Base-by-base conservation (phyloP, 225 moss, liverwort and hornwort species). In the Sphagnum contortum region DNA sequence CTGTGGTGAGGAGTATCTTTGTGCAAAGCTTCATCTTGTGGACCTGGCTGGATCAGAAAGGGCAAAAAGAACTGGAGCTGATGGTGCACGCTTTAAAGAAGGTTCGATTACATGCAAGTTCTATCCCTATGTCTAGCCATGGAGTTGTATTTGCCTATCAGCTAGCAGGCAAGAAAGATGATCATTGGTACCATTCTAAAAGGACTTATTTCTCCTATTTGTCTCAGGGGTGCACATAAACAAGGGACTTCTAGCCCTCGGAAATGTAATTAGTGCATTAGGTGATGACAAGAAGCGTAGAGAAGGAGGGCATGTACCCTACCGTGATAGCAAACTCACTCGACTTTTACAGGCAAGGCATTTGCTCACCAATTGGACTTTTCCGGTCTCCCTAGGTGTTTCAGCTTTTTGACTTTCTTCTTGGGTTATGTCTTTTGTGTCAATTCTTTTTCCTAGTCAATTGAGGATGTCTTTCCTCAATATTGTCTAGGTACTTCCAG, bases 281-380 rank as follows among this genome's bases (percentile, higher is more conserved):
- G 95, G 95, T 58, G 95, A 95, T 57, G 95, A 95, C 9, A 95
- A 82, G 60, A 95, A 91, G 76, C 87, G 94, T 49, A 86, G 76
- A 77, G 92, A 95, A 70, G 95, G 95, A 70, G 95, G 95, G 49
- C 95, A 95, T 72, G 92, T 95, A 66, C 95, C 95, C 48, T 95
- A 95, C 58, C 80, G 95, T 59, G 95, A 92, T 52, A 95, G 95
- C 75, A 95, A 95, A 75, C 86, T 95, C 50, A 95, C 95, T 44
- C 81, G 95, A 68, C 80, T 95, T 51, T 74, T 95, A 67, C 95
- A 95, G 89, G 95, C 77, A 75, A 65, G 70, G 64, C 12, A 65
- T 57, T 12, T 57, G 11, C 13, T 11, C 13, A 57, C 56, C 56
- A 29, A 29, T 29, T 0, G 29, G 29, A 29, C 0, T 29, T 29